Conservation (phyloP, 2,329 filamentous ascomycete genomes). For the Blastomyces silverae region DNA sequence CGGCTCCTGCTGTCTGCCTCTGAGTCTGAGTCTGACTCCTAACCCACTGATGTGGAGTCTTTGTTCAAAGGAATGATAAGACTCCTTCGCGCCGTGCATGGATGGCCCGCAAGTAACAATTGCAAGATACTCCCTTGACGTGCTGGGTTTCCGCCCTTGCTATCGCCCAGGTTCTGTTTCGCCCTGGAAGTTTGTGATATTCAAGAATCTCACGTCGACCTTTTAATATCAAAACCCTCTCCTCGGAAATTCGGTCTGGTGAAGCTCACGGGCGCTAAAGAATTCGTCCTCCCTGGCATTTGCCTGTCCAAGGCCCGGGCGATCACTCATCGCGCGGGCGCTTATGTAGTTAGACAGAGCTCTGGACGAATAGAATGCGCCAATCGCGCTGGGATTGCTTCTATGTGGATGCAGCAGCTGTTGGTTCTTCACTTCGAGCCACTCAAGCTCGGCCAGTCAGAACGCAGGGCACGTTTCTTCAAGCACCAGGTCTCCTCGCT, state of each 20-base stretch:
- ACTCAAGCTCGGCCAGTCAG: background rate
- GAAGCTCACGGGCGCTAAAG: constrained; percentile 24
- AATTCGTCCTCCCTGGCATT: background rate
- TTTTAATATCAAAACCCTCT: background rate
- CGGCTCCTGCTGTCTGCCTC: background rate
- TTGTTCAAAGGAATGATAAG: background rate
- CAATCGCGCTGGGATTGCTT: background rate
- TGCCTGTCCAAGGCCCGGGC: background rate
- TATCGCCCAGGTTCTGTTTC: no score
- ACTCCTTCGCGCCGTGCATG: background rate
- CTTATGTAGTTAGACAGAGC: constrained; percentile 6
- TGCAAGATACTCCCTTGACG: background rate
- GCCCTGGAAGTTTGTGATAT: no score
- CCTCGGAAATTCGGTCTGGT: constrained; percentile 49
- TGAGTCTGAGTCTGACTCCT: background rate
- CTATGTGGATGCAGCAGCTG: background rate
- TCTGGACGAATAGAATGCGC: constrained; percentile 1
- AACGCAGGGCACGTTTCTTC: constrained; percentile 7
- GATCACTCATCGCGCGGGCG: constrained; percentile 2
- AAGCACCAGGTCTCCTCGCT: background rate
- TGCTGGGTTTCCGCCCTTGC: no score
- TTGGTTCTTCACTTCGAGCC: constrained; percentile 7
- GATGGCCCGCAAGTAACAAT: background rate
- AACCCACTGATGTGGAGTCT: background rate
- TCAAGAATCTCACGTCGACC: no score